Conservation (phyloP, 306 rosid genomes). For the Quercus engelmannii region DNA sequence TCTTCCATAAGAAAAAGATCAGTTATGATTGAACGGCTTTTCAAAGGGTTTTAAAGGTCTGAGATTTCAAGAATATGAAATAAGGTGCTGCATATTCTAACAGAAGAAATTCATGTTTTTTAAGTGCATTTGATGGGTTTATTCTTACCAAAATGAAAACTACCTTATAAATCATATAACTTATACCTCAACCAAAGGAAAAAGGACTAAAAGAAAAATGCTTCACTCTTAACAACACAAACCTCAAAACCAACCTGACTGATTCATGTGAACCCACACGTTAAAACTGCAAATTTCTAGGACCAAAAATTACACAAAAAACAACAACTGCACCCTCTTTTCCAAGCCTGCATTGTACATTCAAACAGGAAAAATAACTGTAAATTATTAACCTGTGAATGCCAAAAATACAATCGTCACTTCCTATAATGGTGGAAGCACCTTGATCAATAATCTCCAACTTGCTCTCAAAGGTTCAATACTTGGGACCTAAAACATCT, state of each 20-base stretch:
- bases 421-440: not conserved
- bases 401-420: not conserved
- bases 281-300: not conserved
- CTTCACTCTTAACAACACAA: not conserved
- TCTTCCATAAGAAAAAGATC: not conserved
- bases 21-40: not conserved
- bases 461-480: not conserved
- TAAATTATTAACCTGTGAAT: not conserved
- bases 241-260: not conserved
- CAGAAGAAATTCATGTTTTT: not conserved
- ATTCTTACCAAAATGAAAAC: not conserved
- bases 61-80: not conserved
- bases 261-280: not conserved
- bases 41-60: not conserved
- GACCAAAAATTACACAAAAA: not conserved
- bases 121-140: not conserved
- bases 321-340: not conserved
- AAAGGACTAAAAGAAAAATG: not conserved
- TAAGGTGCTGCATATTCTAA: not conserved
- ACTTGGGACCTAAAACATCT: too few species aligned
- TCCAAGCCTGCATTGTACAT: too few species aligned
- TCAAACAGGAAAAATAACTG: too few species aligned
- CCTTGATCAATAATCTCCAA: not conserved
- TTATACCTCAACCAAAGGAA: not conserved
- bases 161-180: not conserved